phyloP scores from a whole-genome alignment of 148 eudicot species.

The Arctostaphylos glauca region DNA sequence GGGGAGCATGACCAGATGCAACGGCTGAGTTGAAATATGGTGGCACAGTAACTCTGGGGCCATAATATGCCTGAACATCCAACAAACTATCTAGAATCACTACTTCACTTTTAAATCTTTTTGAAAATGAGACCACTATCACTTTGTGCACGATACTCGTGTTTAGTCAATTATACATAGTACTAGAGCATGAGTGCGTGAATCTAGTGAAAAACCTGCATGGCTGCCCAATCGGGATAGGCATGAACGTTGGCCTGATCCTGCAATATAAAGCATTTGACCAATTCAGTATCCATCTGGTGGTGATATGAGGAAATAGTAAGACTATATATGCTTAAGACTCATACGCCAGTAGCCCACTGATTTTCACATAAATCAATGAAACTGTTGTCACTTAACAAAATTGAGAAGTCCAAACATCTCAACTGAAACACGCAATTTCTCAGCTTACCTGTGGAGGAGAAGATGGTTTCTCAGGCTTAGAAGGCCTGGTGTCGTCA shows the following conservation, averaged over 20 bases:
- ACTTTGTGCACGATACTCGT: not conserved
- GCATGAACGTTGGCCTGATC: constrained; percentile 66
- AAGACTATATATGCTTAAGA: not conserved
- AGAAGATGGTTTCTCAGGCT: constrained; percentile 60
- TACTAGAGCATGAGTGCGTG: not conserved
- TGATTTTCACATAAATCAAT: not conserved
- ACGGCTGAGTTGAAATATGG: constrained; percentile 73
- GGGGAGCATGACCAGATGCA: constrained; percentile 75
- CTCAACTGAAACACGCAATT: not conserved
- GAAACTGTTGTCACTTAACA: not conserved
- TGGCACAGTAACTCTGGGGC: constrained; percentile 79
- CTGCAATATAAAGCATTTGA: constrained; percentile 36
- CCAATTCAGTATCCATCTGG: constrained; percentile 11
- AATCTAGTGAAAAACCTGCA: constrained; percentile 61
- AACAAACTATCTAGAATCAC: constrained; percentile 2
- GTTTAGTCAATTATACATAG: not conserved
- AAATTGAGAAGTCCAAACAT: not conserved
- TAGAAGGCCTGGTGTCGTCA: constrained; percentile 51
- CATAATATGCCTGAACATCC: constrained; percentile 76
- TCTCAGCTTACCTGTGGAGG: constrained; percentile 52
- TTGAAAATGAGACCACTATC: not conserved
- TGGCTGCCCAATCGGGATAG: constrained; percentile 94
- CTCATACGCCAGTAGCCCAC: not conserved
- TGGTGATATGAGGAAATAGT: not conserved
- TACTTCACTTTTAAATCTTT: not conserved